Evolutionary conservation across 73 alveolate genomes (phyloP).

Genomic region (Paramecium sexaurelia): DNA sequence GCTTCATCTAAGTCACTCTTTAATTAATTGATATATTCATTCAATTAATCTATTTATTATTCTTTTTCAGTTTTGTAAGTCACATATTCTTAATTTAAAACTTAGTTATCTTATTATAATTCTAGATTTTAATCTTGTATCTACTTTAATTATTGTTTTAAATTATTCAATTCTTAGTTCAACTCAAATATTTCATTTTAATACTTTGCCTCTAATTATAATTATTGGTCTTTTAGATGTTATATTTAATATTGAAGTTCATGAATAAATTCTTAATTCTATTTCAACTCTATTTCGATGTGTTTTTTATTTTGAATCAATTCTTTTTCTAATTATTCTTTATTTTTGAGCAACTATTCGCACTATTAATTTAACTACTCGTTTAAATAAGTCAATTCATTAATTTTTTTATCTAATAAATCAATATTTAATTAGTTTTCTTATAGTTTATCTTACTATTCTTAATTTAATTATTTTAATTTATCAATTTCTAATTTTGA

Average conservation of each 20-base stretch:
- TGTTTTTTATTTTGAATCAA: background rate
- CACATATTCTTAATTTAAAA: background rate
- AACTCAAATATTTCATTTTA: background rate
- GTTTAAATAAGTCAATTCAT: background rate
- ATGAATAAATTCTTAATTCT: background rate
- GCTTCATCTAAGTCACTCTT: background rate
- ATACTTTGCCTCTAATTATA: background rate
- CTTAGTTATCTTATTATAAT: background rate
- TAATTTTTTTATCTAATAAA: background rate
- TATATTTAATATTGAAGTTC: background rate
- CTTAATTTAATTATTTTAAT: background rate
- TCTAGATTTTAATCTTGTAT: background rate
- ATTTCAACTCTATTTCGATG: background rate
- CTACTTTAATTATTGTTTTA: background rate
- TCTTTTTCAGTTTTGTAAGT: background rate
- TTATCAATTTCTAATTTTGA: constrained; percentile 7
- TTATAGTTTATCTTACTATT: background rate
- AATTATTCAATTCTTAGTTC: background rate
- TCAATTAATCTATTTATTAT: background rate
- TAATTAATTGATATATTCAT: background rate
- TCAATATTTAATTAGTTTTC: background rate
- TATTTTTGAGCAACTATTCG: background rate
- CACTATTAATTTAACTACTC: background rate
- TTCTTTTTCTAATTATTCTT: background rate
- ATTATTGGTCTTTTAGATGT: background rate